These are phyloP conservation scores for Verticillium isaacii DNA, from an alignment of 2,329 filamentous ascomycete species.

Conservation along the genomic window DNA sequence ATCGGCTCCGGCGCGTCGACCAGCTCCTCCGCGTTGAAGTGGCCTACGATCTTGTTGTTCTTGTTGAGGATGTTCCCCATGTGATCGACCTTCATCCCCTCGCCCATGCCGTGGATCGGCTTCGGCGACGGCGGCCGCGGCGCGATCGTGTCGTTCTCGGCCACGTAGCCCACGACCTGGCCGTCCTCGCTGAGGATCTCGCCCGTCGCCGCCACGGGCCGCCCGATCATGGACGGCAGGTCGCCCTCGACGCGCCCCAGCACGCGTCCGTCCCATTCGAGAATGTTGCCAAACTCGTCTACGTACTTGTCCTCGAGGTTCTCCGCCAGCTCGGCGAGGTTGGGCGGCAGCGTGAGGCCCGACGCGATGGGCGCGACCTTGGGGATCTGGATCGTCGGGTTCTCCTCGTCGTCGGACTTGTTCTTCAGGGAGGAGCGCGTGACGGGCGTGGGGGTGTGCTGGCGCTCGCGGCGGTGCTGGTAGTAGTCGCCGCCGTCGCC, in stretches of 20 bases:
- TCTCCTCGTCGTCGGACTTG: conserved; percentile 5
- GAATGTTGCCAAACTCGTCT: conserved; percentile 50
- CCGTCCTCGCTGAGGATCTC: conserved; percentile 40
- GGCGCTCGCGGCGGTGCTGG: background rate
- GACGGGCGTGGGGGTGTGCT: background rate
- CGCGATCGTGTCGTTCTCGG: conserved; percentile 30
- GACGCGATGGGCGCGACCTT: conserved; percentile 34
- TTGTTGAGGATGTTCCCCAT: conserved; percentile 41
- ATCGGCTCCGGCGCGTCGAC: conserved; percentile 9
- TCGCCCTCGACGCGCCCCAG: conserved; percentile 49
- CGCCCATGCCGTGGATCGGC: conserved; percentile 28
- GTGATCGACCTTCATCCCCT: conserved; percentile 36
- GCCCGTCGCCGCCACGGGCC: conserved; percentile 38
- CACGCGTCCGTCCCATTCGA: conserved; percentile 44
- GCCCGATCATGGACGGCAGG: conserved; percentile 49
- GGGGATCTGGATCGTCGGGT: conserved; percentile 28
- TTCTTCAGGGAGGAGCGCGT: background rate
- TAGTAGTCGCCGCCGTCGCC: background rate
- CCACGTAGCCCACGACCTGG: conserved; percentile 39
- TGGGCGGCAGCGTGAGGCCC: conserved; percentile 20
- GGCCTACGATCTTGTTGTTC: conserved; percentile 39
- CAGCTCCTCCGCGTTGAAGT: conserved; percentile 30
- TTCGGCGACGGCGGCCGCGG: conserved; percentile 15
- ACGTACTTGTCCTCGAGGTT: conserved; percentile 43
- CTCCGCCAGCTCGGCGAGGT: conserved; percentile 27